These are phyloP conservation scores for Lachnellula occidentalis DNA, from an alignment of 2,329 filamentous ascomycete genomes.

Conservation along the genomic window DNA sequence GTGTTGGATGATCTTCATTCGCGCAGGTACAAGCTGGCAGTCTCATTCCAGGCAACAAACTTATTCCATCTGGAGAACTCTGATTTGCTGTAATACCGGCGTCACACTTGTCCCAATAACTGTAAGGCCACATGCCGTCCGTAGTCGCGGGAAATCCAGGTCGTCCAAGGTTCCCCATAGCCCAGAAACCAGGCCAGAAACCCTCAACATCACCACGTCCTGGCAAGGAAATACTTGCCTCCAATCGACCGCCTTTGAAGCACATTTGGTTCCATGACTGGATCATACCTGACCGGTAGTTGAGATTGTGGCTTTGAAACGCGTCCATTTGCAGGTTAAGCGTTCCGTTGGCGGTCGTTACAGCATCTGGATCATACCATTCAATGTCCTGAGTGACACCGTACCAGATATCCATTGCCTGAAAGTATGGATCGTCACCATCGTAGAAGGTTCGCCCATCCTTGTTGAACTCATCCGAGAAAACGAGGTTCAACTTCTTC, in stretches of 20 bases:
- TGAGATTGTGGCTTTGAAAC: conserved; percentile 58
- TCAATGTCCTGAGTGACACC: conserved; percentile 64
- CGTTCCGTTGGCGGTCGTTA: conserved; percentile 55
- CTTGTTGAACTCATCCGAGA: conserved; percentile 67
- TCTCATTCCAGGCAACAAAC: conserved; percentile 63
- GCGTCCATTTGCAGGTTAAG: conserved; percentile 60
- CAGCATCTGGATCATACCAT: conserved; percentile 67
- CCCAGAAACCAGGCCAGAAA: conserved; percentile 73
- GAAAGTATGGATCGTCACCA: conserved; percentile 63
- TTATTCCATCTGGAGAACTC: conserved; percentile 61
- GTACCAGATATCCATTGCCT: conserved; percentile 66
- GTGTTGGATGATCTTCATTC: conserved; percentile 58
- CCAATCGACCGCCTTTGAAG: conserved; percentile 65
- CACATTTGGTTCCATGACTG: conserved; percentile 71
- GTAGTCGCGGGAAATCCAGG: conserved; percentile 65
- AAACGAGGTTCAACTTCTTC: conserved; percentile 57
- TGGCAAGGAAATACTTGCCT: conserved; percentile 65
- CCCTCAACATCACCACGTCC: conserved; percentile 60
- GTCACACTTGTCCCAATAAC: conserved; percentile 63
- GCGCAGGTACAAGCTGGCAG: conserved; percentile 63
- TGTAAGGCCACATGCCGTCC: conserved; percentile 71
- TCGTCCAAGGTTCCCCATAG: conserved; percentile 67
- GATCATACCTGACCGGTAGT: conserved; percentile 68
- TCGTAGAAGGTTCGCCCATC: conserved; percentile 65
- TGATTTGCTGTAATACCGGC: conserved; percentile 68